Evolutionary conservation across 306 rosid species (phyloP).

Genomic region (Fragaria ananassa): DNA sequence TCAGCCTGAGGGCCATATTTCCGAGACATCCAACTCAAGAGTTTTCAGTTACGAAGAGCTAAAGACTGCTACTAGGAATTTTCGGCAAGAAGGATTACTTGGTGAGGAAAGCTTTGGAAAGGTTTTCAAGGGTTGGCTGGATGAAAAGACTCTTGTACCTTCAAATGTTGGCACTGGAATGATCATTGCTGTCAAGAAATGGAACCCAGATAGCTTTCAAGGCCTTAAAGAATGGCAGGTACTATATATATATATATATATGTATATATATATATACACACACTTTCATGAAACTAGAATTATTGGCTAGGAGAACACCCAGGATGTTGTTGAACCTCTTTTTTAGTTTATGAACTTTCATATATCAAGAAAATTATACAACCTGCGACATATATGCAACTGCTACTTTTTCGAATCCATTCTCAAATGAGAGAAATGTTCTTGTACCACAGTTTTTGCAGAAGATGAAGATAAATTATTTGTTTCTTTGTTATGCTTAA

Average conservation of each 20-base stretch:
- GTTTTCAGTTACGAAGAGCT: slow-evolving; percentile 27
- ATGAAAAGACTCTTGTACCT: slow-evolving; percentile 26
- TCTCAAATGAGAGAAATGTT: no score
- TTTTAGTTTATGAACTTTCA: neutral
- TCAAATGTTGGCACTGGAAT: slow-evolving; percentile 29
- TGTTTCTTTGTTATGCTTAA: neutral
- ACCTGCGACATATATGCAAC: neutral
- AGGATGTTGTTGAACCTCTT: neutral
- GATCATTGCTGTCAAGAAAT: slow-evolving; percentile 35
- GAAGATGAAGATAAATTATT: no score
- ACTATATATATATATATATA: neutral
- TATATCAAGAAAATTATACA: no score
- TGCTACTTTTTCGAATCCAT: neutral
- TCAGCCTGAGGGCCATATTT: neutral
- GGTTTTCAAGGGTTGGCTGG: slow-evolving; percentile 39
- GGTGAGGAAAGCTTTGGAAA: slow-evolving; percentile 41
- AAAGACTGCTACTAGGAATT: slow-evolving; percentile 30
- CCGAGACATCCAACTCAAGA: slow-evolving; percentile 10
- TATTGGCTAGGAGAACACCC: no score
- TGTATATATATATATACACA: no score
- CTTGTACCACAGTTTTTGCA: no score
- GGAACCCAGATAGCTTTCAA: slow-evolving; percentile 30
- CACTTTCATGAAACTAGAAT: neutral
- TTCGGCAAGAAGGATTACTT: slow-evolving; percentile 29
- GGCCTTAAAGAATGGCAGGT: slow-evolving; percentile 45